Evolutionary conservation across 371 early-diverging fungal species (phyloP).

Genomic region (Syncephalastrum sp.): DNA sequence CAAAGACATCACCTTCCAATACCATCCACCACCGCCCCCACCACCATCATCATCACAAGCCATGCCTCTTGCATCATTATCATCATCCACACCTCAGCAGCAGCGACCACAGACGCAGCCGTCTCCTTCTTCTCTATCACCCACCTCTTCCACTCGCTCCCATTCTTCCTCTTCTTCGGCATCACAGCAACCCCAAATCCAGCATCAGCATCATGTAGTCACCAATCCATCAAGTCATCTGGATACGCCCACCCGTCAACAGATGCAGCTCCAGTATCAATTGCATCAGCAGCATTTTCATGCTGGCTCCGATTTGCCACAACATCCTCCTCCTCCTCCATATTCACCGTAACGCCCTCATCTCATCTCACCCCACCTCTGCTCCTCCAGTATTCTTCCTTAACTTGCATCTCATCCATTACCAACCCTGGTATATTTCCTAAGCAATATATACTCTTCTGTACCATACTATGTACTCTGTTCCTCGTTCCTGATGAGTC

Average conservation of each 20-base stretch:
- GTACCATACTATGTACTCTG: not conserved
- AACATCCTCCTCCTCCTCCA: slow-evolving; percentile 20
- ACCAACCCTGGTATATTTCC: too few species aligned
- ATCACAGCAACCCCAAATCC: not conserved
- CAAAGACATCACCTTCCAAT: not conserved
- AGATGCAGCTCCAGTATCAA: slow-evolving; percentile 22
- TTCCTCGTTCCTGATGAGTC: too few species aligned
- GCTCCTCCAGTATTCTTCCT: too few species aligned
- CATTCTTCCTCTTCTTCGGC: too few species aligned
- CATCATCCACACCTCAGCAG: slow-evolving; percentile 4
- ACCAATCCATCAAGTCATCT: slow-evolving; percentile 3
- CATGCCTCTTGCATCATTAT: not conserved
- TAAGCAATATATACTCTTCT: too few species aligned
- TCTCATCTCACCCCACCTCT: not conserved
- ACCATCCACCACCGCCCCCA: not conserved
- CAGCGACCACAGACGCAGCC: slow-evolving; percentile 3
- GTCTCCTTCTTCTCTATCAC: slow-evolving; percentile 2
- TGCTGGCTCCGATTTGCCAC: slow-evolving; percentile 6
- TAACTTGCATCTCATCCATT: too few species aligned
- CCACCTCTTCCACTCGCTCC: not conserved
- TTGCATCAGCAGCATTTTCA: slow-evolving; percentile 19
- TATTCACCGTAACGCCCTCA: slow-evolving; percentile 15
- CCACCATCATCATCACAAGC: not conserved
- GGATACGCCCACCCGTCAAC: slow-evolving; percentile 25
- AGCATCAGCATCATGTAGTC: not conserved